Base-by-base conservation (phyloP, 1,284 basidiomycete genomes). In the Pseudozyma hubeiensis region DNA sequence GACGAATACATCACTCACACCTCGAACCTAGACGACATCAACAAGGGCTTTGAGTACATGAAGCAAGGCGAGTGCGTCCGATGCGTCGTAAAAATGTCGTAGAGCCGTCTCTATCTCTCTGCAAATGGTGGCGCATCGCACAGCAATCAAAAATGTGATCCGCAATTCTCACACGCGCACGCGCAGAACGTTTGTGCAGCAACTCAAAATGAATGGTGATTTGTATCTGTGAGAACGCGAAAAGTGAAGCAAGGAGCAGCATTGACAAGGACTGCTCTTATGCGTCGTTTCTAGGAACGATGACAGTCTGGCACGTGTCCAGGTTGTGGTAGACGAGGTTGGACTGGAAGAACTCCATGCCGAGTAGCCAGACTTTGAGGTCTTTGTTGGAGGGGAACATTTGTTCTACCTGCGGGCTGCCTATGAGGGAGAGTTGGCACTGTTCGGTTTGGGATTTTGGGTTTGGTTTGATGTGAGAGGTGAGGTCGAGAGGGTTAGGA, bases 1-100 rank as follows among this genome's bases (percentile, higher is more conserved):
- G 85, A 86, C 66, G 84, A 85, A 49, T 86, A 85, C 70, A 83
- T 86, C 43, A 86, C 85, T 9, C 84, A 86, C 80, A 75, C 72
- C 24, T 78, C 80, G 14, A 68, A 78, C 50, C 87, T 97, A 43
- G 88, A 87, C 37, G 90, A 94, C 24, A 93, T 97, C 85, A 93
- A 93, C 86, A 87, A 90, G 63, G 94, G 93, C 39, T 97, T 97
- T 87, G 88, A 93, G 69, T 92, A 95, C 85, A 97, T 97, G 94
- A 93, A 95, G 92, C 86, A 86, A 57, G 94, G 94, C 30, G 89
- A 94, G 65, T 97, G 95, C 84, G 95, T 97, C 81, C 91, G 94
- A 75, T 95, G 94, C 41, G 70, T 73, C 17, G 70, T 61, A 30
- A 52, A 67, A 16, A 73, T 73, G 70, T 73, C 70, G 5, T 73